Base-by-base conservation (phyloP, 164 flowering plant species). In the Liquidambar formosana region DNA sequence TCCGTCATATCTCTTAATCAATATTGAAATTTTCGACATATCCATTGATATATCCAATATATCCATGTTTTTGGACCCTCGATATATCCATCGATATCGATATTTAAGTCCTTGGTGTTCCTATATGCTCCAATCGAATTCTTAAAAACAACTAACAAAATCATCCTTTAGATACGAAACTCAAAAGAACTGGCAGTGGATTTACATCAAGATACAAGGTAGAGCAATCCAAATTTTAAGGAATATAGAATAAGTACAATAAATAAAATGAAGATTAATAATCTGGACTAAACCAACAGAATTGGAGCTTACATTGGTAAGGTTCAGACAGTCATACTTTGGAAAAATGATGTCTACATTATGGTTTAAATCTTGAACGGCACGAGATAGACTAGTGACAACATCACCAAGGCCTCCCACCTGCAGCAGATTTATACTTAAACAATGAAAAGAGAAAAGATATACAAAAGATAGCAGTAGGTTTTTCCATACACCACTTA, bases 331-430 rank as follows among this genome's bases (percentile, higher is more conserved):
- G 79, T 95, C 99, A 83, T 93, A 95, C 85, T 95, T 95, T 54
- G 99, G 99, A 78, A 95, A 86, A 76, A 95, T 88, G 53, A 95
- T 82, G 71, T 95, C 92, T 45, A 95, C 97, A 74, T 81, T 86
- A 77, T 95, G 97, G 75, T 93, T 93, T 66, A 95, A 77, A 45
- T 95, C 99, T 79, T 91, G 93, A 65, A 95, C 89, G 71, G 98
- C 99, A 71, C 98, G 96, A 13, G 98, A 95, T 69, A 95, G 90
- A 83, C 99, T 88, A 69, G 99, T 93, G 18, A 95, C 99, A 75
- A 95, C 96, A 82, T 95, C 99, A 69, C 98, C 99, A 61, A 95
- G 94, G 70, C 99, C 99, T 70, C 99, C 99, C 69, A 95, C 98
- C 99, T 95, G 87, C 71, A 81, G 65, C 51, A 67, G 28, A 65